These are phyloP conservation scores for Penicillium nordicum DNA, from an alignment of 2,329 filamentous ascomycete species.

Conservation along the genomic window DNA sequence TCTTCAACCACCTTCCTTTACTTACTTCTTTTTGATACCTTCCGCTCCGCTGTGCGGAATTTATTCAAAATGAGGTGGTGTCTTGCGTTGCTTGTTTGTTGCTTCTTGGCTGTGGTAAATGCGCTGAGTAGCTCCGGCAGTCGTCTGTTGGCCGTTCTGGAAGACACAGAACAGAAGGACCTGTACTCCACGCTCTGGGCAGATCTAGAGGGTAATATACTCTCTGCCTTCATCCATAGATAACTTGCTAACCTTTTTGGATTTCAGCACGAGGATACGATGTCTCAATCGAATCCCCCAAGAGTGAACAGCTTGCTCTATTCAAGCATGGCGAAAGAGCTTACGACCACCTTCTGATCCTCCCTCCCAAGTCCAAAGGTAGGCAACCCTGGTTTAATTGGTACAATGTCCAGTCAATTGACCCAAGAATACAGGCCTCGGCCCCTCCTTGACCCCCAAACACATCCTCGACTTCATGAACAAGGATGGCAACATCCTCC, in stretches of 20 bases:
- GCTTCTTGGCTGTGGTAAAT: conserved; percentile 52
- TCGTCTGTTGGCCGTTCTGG: conserved; percentile 79
- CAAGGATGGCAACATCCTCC: conserved; percentile 82
- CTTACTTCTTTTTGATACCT: conserved; percentile 13
- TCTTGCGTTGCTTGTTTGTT: conserved; percentile 66
- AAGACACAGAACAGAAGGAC: conserved; percentile 75
- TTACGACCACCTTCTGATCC: conserved; percentile 86
- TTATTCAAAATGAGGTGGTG: conserved; percentile 67
- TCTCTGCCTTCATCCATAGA: not conserved
- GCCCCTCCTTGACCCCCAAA: conserved; percentile 81
- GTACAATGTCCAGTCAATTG: conserved; percentile 21
- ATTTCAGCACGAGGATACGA: conserved; percentile 73
- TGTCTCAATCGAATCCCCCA: conserved; percentile 77
- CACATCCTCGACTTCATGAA: conserved; percentile 88
- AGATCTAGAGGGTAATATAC: conserved; percentile 45
- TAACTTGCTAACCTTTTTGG: conserved; percentile 9
- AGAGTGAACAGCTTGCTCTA: conserved; percentile 70
- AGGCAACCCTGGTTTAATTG: conserved; percentile 9
- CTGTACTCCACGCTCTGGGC: conserved; percentile 73
- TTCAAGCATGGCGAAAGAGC: conserved; percentile 82
- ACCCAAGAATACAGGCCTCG: conserved; percentile 61
- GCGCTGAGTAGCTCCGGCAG: conserved; percentile 76
- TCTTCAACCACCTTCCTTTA: conserved; percentile 16
- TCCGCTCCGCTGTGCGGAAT: conserved; percentile 35
- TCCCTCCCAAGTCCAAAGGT: conserved; percentile 91